These are phyloP conservation scores for Mycena epipterygia DNA, from an alignment of 768 basidiomycete species.

Conservation along the genomic window DNA sequence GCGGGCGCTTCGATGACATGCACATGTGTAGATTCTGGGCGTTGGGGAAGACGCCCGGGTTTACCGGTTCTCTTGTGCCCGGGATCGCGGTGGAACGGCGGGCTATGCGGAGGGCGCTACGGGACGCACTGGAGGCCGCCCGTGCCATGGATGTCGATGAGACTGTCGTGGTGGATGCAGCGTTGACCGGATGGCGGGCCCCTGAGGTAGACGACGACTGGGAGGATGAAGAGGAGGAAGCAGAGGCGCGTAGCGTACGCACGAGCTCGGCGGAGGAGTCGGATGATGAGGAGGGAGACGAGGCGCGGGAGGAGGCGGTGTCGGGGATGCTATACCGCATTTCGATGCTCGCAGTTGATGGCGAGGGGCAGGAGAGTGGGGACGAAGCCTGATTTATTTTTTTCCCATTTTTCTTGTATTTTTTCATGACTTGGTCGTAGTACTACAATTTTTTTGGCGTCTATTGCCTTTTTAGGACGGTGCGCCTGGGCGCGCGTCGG, in stretches of 20 bases:
- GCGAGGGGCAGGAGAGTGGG: neutral
- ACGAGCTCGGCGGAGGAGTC: neutral
- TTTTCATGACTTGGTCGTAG: too few species aligned
- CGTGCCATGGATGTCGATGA: neutral
- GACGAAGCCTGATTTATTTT: neutral
- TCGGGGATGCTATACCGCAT: neutral
- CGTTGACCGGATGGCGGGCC: neutral
- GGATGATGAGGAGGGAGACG: neutral
- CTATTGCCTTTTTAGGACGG: too few species aligned
- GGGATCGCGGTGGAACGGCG: neutral
- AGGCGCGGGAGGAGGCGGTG: neutral
- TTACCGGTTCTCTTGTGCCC: neutral
- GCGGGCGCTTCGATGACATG: conserved; percentile 7
- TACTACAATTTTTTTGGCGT: neutral
- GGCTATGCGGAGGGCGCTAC: neutral
- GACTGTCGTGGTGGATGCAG: too few species aligned
- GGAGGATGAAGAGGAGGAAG: neutral
- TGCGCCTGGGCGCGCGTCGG: too few species aligned
- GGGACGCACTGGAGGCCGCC: neutral
- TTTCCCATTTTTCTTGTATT: neutral
- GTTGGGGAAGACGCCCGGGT: conserved; percentile 6
- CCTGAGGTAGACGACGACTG: neutral
- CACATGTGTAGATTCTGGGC: conserved; percentile 8
- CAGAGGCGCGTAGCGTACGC: neutral
- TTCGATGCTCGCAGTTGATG: conserved; percentile 3